Evolutionary conservation across 805 yeast genomes (phyloP), one percentile per base, ranked within the genome.

Genomic region (Cyberlindnera maritima): DNA sequence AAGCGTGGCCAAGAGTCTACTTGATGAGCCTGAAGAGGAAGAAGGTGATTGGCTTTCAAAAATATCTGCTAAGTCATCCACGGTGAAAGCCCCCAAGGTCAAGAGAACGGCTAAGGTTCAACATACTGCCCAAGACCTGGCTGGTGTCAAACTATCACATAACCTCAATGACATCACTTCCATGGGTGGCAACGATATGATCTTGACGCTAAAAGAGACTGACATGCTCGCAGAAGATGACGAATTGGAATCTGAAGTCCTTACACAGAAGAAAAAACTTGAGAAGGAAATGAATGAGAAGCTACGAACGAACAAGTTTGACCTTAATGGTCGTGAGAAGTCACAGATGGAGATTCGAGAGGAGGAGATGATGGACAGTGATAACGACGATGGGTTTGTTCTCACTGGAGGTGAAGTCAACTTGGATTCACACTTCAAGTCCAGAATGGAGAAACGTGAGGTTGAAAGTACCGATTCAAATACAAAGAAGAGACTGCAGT

Each of bases 181-280:
- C 0, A 3, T 48, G 6, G 46, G 44, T 12, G 43, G 39, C 4
- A 46, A 46, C 4, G 57, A 50, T 33, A 43, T 57, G 2, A 47
- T 60, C 4, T 36, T 61, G 10, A 61, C 65, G 1, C 36, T 61
- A 28, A 60, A 59, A 25, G 63, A 61, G 17, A 43, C 47, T 7
- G 44, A 53, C 1, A 44, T 60, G 2, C 18, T 47, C 21, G 60
- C 55, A 20, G 39, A 23, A 19, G 40, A 37, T 11, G 62, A 59
- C 45, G 58, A 56, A 21, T 40, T 59, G 20, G 62, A 59, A 23
- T 56, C 59, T 5, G 55, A 51, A 15, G 20, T 47, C 34, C 36
- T 60, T 6, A 40, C 50, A 1, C 44, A 51, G 25, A 40, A 54
- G 45, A 47, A 53, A 19, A 54, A 39, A n/a, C n/a, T 54, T 2